phyloP scores from a whole-genome alignment of 805 yeast species.

The Ogataea trehalophila region DNA sequence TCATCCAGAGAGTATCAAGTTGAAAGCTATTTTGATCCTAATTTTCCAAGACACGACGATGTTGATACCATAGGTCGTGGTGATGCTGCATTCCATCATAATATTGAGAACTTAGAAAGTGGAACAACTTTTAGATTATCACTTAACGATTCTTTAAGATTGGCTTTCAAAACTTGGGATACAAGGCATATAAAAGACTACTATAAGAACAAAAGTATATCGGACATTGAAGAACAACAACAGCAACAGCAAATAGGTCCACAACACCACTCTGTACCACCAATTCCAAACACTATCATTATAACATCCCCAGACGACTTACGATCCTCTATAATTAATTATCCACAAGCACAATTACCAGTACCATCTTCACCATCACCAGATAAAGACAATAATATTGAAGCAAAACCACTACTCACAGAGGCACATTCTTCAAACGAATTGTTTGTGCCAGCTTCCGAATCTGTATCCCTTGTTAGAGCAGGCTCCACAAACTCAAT shows the following conservation, averaged over 20 bases:
- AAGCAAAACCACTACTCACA: background rate
- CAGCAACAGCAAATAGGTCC: background rate
- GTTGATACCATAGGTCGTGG: background rate
- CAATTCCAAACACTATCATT: slow-evolving; percentile 9
- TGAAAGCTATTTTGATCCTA: background rate
- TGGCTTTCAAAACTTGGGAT: slow-evolving; percentile 21
- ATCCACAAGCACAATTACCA: background rate
- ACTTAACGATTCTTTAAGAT: slow-evolving; percentile 28
- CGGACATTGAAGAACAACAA: background rate
- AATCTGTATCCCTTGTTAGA: no score
- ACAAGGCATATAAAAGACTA: slow-evolving; percentile 8
- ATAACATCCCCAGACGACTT: slow-evolving; percentile 8
- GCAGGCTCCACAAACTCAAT: slow-evolving; percentile 6
- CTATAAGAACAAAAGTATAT: background rate
- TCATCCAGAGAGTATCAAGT: background rate
- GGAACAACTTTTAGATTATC: slow-evolving; percentile 26
- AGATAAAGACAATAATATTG: background rate
- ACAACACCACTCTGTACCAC: background rate
- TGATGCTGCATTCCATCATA: slow-evolving; percentile 18
- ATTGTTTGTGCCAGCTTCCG: no score
- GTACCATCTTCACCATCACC: background rate
- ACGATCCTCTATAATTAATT: background rate
- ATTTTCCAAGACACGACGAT: background rate
- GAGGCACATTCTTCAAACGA: background rate
- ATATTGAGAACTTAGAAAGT: slow-evolving; percentile 25